Evolutionary conservation across 2,329 filamentous ascomycete species (phyloP), one percentile per base, ranked within the genome.

Genomic region (Fusarium incarnatum): DNA sequence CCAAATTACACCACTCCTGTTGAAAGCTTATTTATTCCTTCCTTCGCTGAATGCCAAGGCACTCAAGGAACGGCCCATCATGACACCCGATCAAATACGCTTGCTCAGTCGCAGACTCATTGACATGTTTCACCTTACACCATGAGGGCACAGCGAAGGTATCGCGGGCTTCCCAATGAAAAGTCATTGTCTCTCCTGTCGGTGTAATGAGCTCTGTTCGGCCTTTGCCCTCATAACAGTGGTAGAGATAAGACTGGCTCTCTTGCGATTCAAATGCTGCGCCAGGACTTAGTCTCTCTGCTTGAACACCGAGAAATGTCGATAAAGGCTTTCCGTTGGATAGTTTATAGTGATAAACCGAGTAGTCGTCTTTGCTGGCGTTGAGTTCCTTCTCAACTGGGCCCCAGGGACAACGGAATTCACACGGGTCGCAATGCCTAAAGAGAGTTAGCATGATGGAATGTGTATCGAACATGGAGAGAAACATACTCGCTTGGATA

Each of bases 121-220:
- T 81, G 2, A 83, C 77, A 70, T 87, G 85, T 71, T 83, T 79
- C 42, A 85, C 81, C 60, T 76, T 80, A 30, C 83, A 80, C 86
- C 86, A 88, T 0, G 85, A 77, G 1, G 86, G 86, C 3, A 88
- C 78, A 27, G 82, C 84, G 73, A 88, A 88, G 0, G 85, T 87
- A 70, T 88, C 86, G 1, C 82, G 80, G 11, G 78, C 66, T 41
- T 79, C 79, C 85, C 86, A 87, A 3, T 60, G 56, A 30, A 84
- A 77, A 6, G 75, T 78, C 52, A 79, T 71, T 6, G 77, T 80
- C 30, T 77, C 68, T 0, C 76, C 78, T 0, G 64, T 55, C 0
- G 78, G 71, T 0, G 76, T 67, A 7, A 79, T 78, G n/a, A 87
- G 77, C 0, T 76, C 75, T 0, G 82, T 83, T 28, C 77, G 72